Percentiles rank a stretch among this genome's conserved stretches.
Evolutionary conservation across 495 filamentous ascomycete genomes (phyloP).

Genomic region (Evansstolkia leycettana): DNA sequence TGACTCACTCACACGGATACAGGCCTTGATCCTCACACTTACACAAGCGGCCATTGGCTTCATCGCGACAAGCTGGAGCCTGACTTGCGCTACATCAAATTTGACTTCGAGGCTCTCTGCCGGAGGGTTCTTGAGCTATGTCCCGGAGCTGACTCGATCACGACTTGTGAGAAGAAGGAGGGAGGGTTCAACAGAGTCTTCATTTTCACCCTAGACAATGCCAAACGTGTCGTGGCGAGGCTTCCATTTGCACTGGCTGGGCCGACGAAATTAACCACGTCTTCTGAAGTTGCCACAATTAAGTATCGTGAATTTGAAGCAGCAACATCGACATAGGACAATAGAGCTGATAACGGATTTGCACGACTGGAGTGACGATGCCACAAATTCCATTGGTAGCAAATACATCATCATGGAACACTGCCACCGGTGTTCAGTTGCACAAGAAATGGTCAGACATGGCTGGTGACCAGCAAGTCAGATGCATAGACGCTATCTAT

Average conservation of each 20-base stretch:
- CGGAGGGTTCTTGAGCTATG: no score
- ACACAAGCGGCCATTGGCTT: no score
- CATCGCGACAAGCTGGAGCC: no score
- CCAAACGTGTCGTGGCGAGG: conserved; percentile 22
- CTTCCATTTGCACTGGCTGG: conserved; percentile 26
- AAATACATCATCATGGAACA: conserved; percentile 38
- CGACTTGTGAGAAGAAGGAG: conserved; percentile 30
- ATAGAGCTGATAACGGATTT: no score
- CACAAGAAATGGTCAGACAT: conserved; percentile 27
- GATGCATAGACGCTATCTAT: conserved; percentile 21
- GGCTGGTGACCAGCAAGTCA: conserved; percentile 22
- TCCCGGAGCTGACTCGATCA: no score
- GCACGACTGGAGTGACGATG: conserved; percentile 29
- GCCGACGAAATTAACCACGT: conserved; percentile 22
- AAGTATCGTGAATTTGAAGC: conserved; percentile 22
- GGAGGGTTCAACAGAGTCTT: conserved; percentile 32
- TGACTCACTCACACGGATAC: no score
- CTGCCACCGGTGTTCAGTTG: conserved; percentile 21
- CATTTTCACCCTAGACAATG: conserved; percentile 24
- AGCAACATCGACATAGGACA: no score
- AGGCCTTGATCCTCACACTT: no score
- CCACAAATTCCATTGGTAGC: conserved; percentile 21
- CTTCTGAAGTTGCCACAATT: conserved; percentile 36
- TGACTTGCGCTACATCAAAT: no score
- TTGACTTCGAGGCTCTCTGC: no score